phyloP scores from a whole-genome alignment of 352 stramenopile species.

The Pythium chondricola region DNA sequence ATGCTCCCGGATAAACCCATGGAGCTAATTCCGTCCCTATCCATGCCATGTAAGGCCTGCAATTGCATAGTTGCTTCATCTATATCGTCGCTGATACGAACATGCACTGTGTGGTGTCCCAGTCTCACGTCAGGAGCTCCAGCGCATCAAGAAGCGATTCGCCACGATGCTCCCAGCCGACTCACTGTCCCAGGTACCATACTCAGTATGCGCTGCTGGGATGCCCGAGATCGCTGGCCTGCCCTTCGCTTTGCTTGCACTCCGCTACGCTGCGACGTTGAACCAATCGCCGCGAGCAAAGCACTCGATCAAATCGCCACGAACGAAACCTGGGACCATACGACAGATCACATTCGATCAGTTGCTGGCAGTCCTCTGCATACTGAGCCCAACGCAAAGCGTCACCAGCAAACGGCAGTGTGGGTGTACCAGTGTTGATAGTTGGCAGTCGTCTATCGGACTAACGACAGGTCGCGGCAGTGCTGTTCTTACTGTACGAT shows the following conservation, averaged over 20 bases:
- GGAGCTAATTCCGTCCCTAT: constrained; percentile 1
- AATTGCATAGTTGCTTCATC: neutral
- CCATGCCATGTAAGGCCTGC: constrained; percentile 26
- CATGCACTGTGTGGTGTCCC: neutral
- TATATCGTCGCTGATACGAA: neutral
- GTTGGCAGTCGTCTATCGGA: too few relatives aligned
- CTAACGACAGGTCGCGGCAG: constrained; percentile 14
- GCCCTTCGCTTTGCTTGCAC: constrained; percentile 17
- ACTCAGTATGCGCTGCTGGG: neutral
- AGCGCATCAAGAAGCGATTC: constrained; percentile 35
- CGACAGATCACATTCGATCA: constrained; percentile 17
- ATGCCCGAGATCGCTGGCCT: constrained; percentile 33
- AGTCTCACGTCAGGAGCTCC: constrained; percentile 43
- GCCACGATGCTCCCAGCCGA: constrained; percentile 20
- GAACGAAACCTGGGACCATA: too few relatives aligned
- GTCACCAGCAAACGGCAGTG: constrained; percentile 24
- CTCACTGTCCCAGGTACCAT: constrained; percentile 1
- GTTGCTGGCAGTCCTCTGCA: constrained; percentile 27
- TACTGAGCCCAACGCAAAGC: constrained; percentile 35
- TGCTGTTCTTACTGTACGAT: constrained; percentile 41
- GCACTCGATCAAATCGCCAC: neutral
- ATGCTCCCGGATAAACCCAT: constrained; percentile 5
- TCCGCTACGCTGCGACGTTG: constrained; percentile 4
- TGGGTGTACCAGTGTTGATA: neutral
- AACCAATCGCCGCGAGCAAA: neutral